These are phyloP conservation scores for Penicillium paneum DNA, from an alignment of 2,329 filamentous ascomycete genomes.

Conservation along the genomic window DNA sequence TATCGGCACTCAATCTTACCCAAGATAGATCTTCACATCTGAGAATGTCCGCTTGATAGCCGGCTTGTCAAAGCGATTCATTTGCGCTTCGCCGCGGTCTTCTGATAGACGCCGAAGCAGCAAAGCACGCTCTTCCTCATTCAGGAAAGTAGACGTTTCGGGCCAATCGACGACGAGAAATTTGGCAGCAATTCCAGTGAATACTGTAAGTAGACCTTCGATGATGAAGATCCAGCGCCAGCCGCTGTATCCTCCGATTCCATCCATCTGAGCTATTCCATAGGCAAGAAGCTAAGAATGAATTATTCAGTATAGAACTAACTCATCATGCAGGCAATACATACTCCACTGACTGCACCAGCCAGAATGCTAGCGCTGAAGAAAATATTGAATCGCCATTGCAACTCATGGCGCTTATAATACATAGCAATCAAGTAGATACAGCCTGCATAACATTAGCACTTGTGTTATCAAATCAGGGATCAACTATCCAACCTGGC, in stretches of 20 bases:
- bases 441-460: conserved; percentile 22
- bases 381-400: conserved; percentile 39
- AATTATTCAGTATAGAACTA: not conserved
- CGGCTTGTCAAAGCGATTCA: conserved; percentile 54
- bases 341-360: conserved; percentile 40
- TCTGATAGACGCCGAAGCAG: conserved; percentile 44
- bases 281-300: conserved; percentile 40
- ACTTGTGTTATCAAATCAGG: not conserved
- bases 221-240: conserved; percentile 52
- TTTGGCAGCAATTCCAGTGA: conserved; percentile 49
- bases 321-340: not conserved
- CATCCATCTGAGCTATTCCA: conserved; percentile 42
- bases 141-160: conserved; percentile 47
- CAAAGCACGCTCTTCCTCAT: conserved; percentile 43
- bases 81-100: conserved; percentile 46
- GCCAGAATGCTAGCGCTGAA: conserved; percentile 39
- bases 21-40: conserved; percentile 42
- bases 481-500: conserved; percentile 25
- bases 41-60: conserved; percentile 47
- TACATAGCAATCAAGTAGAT: conserved; percentile 39
- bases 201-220: conserved; percentile 50
- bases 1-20: conserved; percentile 19
- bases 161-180: conserved; percentile 50
- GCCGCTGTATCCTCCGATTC: conserved; percentile 37
- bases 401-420: conserved; percentile 40